Base-by-base conservation (phyloP, 169 alveolate genomes). In the Cryptosporidium ryanae region DNA sequence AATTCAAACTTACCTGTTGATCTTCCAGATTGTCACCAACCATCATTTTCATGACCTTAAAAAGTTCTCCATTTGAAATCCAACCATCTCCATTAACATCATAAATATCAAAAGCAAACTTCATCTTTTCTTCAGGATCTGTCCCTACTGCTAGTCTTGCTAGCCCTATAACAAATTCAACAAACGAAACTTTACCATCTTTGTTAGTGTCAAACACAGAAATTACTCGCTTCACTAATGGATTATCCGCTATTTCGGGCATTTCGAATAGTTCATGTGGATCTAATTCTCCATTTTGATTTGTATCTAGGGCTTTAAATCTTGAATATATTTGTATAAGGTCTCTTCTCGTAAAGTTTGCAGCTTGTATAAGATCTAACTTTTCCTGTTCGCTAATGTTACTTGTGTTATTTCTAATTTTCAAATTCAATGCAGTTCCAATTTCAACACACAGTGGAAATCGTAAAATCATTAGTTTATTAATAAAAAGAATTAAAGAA, bases 11-110 rank as follows among this genome's bases (percentile, higher is more conserved):
- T 82, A 94, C 97, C 92, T 94, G 99, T 65, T 94, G 92, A 76
- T 97, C 99, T 65, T 95, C 96, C 55, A 98, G 91, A 91, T 98
- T 98, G 84, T 94, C 96, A 34, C 99, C 99, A 70, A 98, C 99
- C 99, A 98, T 96, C 98, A 97, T 97, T 89, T 97, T 95, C 93
- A 98, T 96, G 12, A 96, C 98, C 38, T 94, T 92, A 91, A 97
- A 98, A 54, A 97, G 95, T 70, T 98, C 99, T 38, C 99, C 99
- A 89, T 98, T 98, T 34, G 99, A 95, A 50, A 98, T 96, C 95
- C 90, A 95, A 48, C 99, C 99, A 91, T 98, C 99, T 48, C 94
- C 93, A 91, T 97, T 96, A 46, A 97, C 95, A 91, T 97, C 99
- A 92, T 97, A 98, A 21, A 98, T 95, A 89, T 96, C 96, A 91